A percentile compares a stretch with the other conserved stretches of the same genome.
phyloP scores from a whole-genome alignment of 306 rosid genomes.

The Glycyrrhiza uralensis region DNA sequence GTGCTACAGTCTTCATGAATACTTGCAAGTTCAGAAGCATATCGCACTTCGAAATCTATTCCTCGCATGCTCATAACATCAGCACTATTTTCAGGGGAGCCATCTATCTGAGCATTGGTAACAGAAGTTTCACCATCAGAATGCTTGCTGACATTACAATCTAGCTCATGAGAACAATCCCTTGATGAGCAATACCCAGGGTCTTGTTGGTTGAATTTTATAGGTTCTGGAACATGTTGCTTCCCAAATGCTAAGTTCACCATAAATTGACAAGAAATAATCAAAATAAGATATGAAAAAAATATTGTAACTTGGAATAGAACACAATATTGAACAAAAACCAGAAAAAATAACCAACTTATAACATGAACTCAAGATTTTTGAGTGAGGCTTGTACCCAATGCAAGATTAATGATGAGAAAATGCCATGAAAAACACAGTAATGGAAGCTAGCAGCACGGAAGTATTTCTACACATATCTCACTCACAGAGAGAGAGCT shows the following conservation, averaged over 20 bases:
- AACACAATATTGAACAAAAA: background rate
- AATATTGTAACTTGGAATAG: background rate
- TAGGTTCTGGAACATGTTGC: slow-evolving; percentile 45
- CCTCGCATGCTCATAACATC: slow-evolving; percentile 67
- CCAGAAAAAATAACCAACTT: background rate
- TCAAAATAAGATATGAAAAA: slow-evolving; percentile 16
- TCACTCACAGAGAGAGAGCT: background rate
- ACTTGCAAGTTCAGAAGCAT: slow-evolving; percentile 52
- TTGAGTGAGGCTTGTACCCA: background rate
- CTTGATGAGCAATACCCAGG: slow-evolving; percentile 54
- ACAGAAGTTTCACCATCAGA: slow-evolving; percentile 85
- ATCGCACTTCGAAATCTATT: slow-evolving; percentile 67
- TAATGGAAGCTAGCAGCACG: background rate
- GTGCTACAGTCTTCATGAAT: slow-evolving; percentile 92
- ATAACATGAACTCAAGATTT: background rate
- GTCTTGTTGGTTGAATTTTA: slow-evolving; percentile 53
- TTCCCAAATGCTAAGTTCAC: slow-evolving; percentile 46
- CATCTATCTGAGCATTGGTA: slow-evolving; percentile 47
- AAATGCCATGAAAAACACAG: background rate
- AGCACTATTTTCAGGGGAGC: slow-evolving; percentile 78
- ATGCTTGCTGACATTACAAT: slow-evolving; percentile 59
- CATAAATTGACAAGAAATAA: slow-evolving; percentile 22
- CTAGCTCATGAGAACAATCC: slow-evolving; percentile 61
- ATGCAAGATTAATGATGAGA: slow-evolving; percentile 9
- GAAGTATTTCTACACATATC: background rate